Evolutionary conservation across 179 eudicot genomes (phyloP).

Genomic region (Carnegiea gigantea): DNA sequence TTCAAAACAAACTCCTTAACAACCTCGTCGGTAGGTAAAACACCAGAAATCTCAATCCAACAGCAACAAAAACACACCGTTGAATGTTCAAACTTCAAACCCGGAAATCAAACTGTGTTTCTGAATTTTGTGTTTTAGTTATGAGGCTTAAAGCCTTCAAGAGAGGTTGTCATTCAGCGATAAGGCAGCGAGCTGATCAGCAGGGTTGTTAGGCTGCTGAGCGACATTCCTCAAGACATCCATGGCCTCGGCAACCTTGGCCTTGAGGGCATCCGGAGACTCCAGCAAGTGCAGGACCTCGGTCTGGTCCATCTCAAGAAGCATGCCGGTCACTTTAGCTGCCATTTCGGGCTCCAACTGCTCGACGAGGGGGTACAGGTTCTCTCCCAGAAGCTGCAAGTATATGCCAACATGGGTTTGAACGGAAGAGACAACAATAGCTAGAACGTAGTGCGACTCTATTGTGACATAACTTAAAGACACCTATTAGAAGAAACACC

Average conservation of each 20-base stretch:
- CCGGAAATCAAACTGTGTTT: conserved; percentile 1
- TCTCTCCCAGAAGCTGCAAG: conserved; percentile 65
- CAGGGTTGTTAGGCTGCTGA: conserved; percentile 44
- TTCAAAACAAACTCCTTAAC: neutral
- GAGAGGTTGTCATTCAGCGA: conserved; percentile 38
- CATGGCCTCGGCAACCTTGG: conserved; percentile 72
- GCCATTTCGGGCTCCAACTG: conserved; percentile 56
- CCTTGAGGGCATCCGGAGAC: conserved; percentile 62
- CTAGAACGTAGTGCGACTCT: too few relatives aligned
- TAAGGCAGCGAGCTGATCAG: conserved; percentile 53
- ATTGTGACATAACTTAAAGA: too few relatives aligned
- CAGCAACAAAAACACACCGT: neutral
- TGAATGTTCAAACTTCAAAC: neutral
- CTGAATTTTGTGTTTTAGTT: conserved; percentile 2
- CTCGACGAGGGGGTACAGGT: conserved; percentile 59
- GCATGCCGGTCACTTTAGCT: conserved; percentile 78
- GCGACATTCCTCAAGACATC: conserved; percentile 57
- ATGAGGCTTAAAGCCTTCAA: neutral
- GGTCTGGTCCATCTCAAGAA: conserved; percentile 64
- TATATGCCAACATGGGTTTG: neutral
- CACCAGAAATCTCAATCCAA: neutral
- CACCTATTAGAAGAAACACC: neutral
- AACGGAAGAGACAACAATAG: neutral
- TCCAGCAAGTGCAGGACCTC: conserved; percentile 65
- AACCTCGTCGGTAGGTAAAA: neutral